Conservation (phyloP, 2,329 filamentous ascomycete genomes). For the Trichoderma sp. region DNA sequence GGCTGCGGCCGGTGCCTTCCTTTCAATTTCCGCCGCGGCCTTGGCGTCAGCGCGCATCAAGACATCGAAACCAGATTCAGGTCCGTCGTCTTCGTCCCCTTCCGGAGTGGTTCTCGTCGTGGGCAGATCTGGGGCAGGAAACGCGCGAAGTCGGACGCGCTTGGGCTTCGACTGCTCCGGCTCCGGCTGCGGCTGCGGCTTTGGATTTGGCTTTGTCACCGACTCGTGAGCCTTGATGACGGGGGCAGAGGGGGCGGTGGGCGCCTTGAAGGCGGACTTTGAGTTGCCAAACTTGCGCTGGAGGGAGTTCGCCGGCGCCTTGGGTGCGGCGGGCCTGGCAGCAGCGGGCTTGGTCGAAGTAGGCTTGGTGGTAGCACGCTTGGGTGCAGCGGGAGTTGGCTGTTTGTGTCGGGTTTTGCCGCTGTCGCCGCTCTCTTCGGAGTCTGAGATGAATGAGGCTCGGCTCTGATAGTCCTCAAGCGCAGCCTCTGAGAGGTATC, state of each 20-base stretch:
- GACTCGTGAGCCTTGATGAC: not conserved
- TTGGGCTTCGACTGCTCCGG: too few relatives aligned
- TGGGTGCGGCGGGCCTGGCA: not conserved
- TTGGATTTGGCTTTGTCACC: too few relatives aligned
- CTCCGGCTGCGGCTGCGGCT: not conserved
- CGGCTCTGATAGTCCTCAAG: conserved; percentile 41
- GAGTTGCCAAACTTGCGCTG: conserved; percentile 23
- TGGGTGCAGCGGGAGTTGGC: conserved; percentile 8
- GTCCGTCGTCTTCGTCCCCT: not conserved
- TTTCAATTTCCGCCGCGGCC: not conserved
- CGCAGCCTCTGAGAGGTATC: conserved; percentile 24
- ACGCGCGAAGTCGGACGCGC: too few relatives aligned
- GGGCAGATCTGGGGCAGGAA: not conserved
- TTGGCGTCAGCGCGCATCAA: not conserved
- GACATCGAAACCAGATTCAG: conserved; percentile 2
- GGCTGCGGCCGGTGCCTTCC: not conserved
- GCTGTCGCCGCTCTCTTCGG: conserved; percentile 41
- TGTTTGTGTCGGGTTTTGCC: conserved; percentile 27
- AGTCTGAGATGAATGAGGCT: conserved; percentile 48
- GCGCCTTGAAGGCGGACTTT: conserved; percentile 12
- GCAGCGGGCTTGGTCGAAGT: conserved; percentile 22
- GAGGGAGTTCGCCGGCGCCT: conserved; percentile 8
- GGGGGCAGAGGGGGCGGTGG: conserved; percentile 8
- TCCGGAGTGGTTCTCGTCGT: not conserved
- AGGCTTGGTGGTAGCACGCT: not conserved